A percentile compares a stretch with the other conserved stretches of the same genome.
Evolutionary conservation across 371 early-diverging fungal genomes (phyloP).

Genomic region (Blakeslea trispora): DNA sequence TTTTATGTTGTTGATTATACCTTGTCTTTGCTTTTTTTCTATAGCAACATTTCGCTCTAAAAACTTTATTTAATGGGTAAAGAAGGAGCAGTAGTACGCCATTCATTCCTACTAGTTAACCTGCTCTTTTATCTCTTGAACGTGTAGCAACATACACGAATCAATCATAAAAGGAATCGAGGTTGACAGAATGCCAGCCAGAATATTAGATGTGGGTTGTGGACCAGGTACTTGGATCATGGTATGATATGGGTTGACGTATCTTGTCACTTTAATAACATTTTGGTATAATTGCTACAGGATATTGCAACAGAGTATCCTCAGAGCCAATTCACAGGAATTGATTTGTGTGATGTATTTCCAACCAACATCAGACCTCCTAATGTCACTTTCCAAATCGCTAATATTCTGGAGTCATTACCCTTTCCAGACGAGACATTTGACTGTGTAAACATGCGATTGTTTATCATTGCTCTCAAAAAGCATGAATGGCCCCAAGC

Average conservation of each 20-base stretch:
- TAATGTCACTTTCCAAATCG: slow-evolving; percentile 47
- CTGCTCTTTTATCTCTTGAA: not conserved
- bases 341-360: slow-evolving; percentile 59
- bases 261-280: not conserved
- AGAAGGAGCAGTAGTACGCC: not conserved
- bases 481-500: slow-evolving; percentile 52
- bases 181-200: slow-evolving; percentile 3
- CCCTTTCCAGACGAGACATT: slow-evolving; percentile 62
- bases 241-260: slow-evolving; percentile 19
- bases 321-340: slow-evolving; percentile 52
- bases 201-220: slow-evolving; percentile 53
- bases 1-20: slow-evolving; percentile 10
- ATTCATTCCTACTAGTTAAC: not conserved
- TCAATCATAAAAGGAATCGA: slow-evolving; percentile 3
- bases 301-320: slow-evolving; percentile 62
- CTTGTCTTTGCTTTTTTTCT: not conserved
- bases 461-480: slow-evolving; percentile 54
- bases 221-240: slow-evolving; percentile 62
- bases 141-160: slow-evolving; percentile 16
- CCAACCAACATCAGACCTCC: slow-evolving; percentile 49
- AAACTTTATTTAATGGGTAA: slow-evolving; percentile 31
- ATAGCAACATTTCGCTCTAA: slow-evolving; percentile 41
- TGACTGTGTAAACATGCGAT: slow-evolving; percentile 60
- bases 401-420: slow-evolving; percentile 51
- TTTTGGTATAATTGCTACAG: slow-evolving; percentile 14